These are phyloP conservation scores for Aspergillus asperescens DNA, from an alignment of 495 filamentous ascomycete genomes.

Conservation along the genomic window DNA sequence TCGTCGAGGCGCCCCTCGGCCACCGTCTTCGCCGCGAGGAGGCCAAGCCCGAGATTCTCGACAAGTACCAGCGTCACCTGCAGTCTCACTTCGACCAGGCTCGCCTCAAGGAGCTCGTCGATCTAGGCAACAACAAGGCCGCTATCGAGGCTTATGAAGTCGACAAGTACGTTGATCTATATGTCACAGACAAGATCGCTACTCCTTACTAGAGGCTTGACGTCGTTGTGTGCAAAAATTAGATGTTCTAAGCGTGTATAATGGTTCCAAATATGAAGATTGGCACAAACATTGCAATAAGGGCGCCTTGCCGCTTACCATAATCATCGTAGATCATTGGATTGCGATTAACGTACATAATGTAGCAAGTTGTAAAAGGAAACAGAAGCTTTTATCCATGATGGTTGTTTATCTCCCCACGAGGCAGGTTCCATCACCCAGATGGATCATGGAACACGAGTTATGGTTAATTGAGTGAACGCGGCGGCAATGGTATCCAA, in stretches of 20 bases:
- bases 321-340: too few species aligned
- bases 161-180: constrained; percentile 91
- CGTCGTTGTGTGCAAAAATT: background rate
- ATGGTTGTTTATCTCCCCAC: too few species aligned
- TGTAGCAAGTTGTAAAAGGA: too few species aligned
- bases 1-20: constrained; percentile 92
- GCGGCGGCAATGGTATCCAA: too few species aligned
- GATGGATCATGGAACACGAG: too few species aligned
- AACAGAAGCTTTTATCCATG: too few species aligned
- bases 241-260: constrained; percentile 1
- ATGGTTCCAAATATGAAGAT: background rate
- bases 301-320: too few species aligned
- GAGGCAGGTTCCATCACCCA: too few species aligned
- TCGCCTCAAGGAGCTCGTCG: constrained; percentile 71
- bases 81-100: constrained; percentile 71
- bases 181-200: constrained; percentile 63
- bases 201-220: constrained; percentile 20
- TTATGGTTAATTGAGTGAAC: too few species aligned
- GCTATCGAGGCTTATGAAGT: constrained; percentile 75
- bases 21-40: constrained; percentile 89
- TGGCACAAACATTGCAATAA: background rate
- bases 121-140: constrained; percentile 65
- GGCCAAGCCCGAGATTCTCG: constrained; percentile 92
- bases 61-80: constrained; percentile 91
- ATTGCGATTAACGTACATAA: too few species aligned